Evolutionary conservation across 768 basidiomycete genomes (phyloP).

Genomic region (Mycena haematopus): DNA sequence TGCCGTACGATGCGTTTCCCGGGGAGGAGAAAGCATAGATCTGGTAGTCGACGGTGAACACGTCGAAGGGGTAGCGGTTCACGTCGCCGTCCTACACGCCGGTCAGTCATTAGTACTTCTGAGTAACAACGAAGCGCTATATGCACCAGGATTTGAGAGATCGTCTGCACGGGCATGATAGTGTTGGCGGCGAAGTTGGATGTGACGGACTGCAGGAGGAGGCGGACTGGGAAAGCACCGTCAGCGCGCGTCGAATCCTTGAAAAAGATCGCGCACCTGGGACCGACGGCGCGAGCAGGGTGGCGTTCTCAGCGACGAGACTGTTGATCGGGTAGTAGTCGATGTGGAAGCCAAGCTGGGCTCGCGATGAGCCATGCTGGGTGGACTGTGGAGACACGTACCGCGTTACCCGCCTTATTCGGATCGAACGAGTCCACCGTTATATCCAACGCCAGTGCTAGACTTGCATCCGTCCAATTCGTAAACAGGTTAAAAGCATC

Average conservation of each 20-base stretch:
- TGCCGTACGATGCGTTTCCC: not conserved
- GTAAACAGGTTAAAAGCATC: not conserved
- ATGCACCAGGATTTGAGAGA: not conserved
- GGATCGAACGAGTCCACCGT: constrained; percentile 11
- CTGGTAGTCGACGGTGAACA: not conserved
- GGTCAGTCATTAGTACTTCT: too few species aligned
- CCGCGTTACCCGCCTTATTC: not conserved
- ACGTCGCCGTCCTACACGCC: not conserved
- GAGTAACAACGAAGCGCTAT: too few species aligned
- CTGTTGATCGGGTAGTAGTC: not conserved
- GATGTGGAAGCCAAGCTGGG: constrained; percentile 10
- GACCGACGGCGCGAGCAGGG: not conserved
- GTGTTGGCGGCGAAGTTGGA: constrained; percentile 1
- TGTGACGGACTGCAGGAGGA: not conserved
- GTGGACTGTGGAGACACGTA: too few species aligned
- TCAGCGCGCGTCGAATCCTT: not conserved
- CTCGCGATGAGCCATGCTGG: too few species aligned
- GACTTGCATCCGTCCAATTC: not conserved
- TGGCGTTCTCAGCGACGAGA: not conserved
- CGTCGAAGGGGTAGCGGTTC: not conserved
- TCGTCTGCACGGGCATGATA: not conserved
- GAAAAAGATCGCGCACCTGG: not conserved
- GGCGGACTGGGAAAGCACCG: not conserved
- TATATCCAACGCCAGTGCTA: not conserved
- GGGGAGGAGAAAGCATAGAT: constrained; percentile 9